These are phyloP conservation scores for Diplodia intermedia DNA, from an alignment of 2,329 filamentous ascomycete species.

Conservation along the genomic window DNA sequence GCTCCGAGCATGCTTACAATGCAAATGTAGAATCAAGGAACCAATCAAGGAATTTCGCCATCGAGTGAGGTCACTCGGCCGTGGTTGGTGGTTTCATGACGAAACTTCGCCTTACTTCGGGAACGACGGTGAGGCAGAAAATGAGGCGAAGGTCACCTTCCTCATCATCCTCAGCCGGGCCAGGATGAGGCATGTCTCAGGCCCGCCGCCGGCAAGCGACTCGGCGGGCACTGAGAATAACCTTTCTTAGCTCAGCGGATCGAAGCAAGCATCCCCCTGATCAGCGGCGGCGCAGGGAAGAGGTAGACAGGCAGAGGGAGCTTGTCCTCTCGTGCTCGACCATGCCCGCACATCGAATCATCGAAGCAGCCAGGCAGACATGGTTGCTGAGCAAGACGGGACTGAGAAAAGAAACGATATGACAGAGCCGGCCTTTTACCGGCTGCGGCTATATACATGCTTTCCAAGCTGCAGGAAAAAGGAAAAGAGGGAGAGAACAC, in stretches of 20 bases:
- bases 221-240: constrained; percentile 1
- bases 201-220: neutral
- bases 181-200: neutral
- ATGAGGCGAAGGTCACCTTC: neutral
- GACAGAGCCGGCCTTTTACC: neutral
- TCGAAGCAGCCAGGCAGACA: neutral
- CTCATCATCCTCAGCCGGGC: neutral
- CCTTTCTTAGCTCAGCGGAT: constrained; percentile 1
- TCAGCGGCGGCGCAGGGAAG: neutral
- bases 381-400: neutral
- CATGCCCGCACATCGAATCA: neutral
- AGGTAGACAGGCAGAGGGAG: neutral
- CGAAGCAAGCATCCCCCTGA: constrained; percentile 4
- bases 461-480: neutral
- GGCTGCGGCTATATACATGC: neutral
- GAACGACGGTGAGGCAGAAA: too few species aligned
- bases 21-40: neutral
- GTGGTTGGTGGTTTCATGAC: neutral
- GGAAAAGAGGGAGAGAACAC: neutral
- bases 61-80: neutral
- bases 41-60: neutral
- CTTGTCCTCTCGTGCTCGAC: neutral
- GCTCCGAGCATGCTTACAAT: neutral
- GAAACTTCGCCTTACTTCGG: neutral
- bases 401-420: neutral